Evolutionary conservation across 1,284 basidiomycete species (phyloP), one percentile per base, ranked within the genome.

Genomic region (Pascua sp.): DNA sequence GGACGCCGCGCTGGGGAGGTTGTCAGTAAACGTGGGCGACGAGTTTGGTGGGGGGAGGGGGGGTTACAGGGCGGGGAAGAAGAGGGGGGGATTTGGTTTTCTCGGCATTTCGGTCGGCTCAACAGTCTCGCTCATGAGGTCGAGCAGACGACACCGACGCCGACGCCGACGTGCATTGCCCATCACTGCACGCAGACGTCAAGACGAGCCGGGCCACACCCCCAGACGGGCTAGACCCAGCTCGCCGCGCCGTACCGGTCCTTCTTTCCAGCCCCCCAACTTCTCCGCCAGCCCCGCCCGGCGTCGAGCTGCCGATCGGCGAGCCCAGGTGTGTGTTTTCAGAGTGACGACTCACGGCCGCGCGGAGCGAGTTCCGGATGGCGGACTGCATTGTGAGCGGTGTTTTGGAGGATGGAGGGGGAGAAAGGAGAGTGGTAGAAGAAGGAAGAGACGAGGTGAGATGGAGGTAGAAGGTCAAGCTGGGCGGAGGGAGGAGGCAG

Each of bases 311-410:
- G 38, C 45, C 48, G 13, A 52, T 42, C 41, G 55, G 24, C 55
- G 47, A 36, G 47, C 47, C 11, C 51, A n/a, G n/a, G 44, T 40
- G 49, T 49, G 56, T 18, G 18, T 2, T 10, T 13, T 13, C 11
- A 42, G 32, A 36, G 42, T 7, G 45, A 12, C 53, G 67, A 63
- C 69, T 72, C 54, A 71, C 70, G 51, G 73, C 74, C 49, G 68
- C 62, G 64, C 71, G 65, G 61, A 75, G 62, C 77, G 88, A 85
- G 82, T 89, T 89, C 82, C 87, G 85, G 80, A 93, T 81, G 78
- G 89, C 89, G 81, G 89, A 85, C 81, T 92, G 90, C 90, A 94
- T 93, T 55, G 62, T 75, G 79, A 59, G 59, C 61, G 61, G 60
- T 59, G 60, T 59, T 53, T 55, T 49, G 55, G 62, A 32, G 24